A percentile compares a stretch with the other conserved stretches of the same genome.
Evolutionary conservation across 805 yeast genomes (phyloP).

Genomic region (Debaryomyces hansenii): DNA sequence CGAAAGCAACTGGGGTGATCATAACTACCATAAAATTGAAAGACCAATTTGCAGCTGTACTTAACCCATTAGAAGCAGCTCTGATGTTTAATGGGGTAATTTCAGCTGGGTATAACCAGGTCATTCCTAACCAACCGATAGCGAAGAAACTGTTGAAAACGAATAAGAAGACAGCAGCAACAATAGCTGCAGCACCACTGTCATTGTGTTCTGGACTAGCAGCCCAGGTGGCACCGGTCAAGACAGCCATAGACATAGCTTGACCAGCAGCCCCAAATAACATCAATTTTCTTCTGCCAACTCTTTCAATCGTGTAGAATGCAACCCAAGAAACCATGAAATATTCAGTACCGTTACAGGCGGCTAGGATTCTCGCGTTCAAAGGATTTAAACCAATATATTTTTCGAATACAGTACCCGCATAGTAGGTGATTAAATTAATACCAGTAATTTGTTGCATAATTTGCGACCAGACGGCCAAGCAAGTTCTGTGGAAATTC

Average conservation of each 20-base stretch:
- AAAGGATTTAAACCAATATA: constrained; percentile 46
- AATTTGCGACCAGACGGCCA: constrained; percentile 45
- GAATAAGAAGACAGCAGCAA: constrained; percentile 66
- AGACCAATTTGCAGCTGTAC: constrained; percentile 61
- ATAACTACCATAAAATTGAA: constrained; percentile 59
- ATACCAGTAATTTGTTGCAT: constrained; percentile 53
- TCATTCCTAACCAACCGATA: constrained; percentile 49
- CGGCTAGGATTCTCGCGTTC: constrained; percentile 44
- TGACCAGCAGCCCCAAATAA: constrained; percentile 43
- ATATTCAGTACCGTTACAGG: constrained; percentile 44
- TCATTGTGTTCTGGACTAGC: not conserved
- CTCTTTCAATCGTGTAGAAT: constrained; percentile 43
- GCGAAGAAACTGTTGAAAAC: constrained; percentile 53
- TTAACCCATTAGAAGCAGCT: constrained; percentile 53
- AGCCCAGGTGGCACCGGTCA: constrained; percentile 34
- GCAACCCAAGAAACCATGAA: constrained; percentile 45
- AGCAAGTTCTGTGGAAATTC: constrained; percentile 47
- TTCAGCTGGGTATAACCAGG: constrained; percentile 67
- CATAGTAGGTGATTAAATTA: constrained; percentile 45
- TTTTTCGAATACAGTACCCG: constrained; percentile 42
- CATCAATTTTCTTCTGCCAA: constrained; percentile 41
- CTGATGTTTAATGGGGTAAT: constrained; percentile 55
- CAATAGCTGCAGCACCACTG: constrained; percentile 43
- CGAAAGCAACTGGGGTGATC: constrained; percentile 58
- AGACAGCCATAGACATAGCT: constrained; percentile 45